Evolutionary conservation across 495 filamentous ascomycete species (phyloP), one percentile per base, ranked within the genome.

Genomic region (Extremus antarcticus): DNA sequence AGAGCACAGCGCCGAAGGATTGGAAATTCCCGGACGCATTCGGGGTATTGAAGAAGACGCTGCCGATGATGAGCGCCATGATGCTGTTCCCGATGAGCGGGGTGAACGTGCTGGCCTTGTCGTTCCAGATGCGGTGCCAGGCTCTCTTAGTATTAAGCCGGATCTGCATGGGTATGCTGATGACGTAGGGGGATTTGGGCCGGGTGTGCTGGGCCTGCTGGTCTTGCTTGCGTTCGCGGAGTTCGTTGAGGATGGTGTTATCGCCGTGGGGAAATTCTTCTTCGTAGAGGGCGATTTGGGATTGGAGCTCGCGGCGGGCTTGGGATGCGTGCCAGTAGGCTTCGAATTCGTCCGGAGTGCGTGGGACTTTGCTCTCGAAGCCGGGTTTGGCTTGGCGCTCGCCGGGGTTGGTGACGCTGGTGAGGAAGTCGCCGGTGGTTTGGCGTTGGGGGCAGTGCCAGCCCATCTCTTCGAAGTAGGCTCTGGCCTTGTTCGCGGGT

Each of bases 391-490:
- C 29, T 19, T 52, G 21, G 1, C 58, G 40, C 47, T 66, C 61
- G 3, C 39, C 13, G 1, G 61, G 58, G 32, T 58, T 62, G 19
- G 61, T 64, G 29, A 66, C 41, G 7, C 50, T 53, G 3, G 64
- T 66, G 3, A 63, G 39, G 53, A 66, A 66, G 55, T 66, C 64
- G 1, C 61, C 58, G 20, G 47, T 59, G 0, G 64, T 66, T 45
- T 59, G 55, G 3, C 61, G 43, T 11, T 54, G 52, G 1, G 64
- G 64, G 41, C 58, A 62, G 20, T 59, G 17, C 53, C 70, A 75
- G 7, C 73, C 73, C 43, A 72, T 61, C 0, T 73, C 65, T 40
- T 70, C 68, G 51, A 88, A 86, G 59, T 84, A 87, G 11, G 75
- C 67, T 50, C 75, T 77, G 16, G 84, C 84, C 23, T 74, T 62